Percentiles rank a stretch among this genome's conserved stretches.
Conservation (phyloP, 2,329 filamentous ascomycete genomes). For the Penicillium sclerotigenum region DNA sequence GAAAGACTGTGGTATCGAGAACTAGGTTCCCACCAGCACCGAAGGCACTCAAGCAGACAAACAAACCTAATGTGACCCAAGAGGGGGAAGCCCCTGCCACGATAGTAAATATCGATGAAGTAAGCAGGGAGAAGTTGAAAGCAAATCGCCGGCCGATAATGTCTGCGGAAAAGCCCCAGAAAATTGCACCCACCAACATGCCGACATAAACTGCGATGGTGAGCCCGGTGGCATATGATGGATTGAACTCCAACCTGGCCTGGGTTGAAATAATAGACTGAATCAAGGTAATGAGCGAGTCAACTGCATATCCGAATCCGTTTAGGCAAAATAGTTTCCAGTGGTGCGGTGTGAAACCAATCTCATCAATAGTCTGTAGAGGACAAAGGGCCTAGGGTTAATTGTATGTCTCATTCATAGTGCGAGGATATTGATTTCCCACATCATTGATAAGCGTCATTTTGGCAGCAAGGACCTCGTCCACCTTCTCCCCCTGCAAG, state of each 20-base stretch:
- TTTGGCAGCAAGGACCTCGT: slow-evolving; percentile 40
- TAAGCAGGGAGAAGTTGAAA: slow-evolving; percentile 65
- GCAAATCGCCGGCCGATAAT: slow-evolving; percentile 66
- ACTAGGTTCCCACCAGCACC: slow-evolving; percentile 64
- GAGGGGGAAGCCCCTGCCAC: slow-evolving; percentile 65
- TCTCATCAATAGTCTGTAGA: slow-evolving; percentile 49
- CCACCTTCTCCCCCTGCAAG: slow-evolving; percentile 26
- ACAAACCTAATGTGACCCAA: slow-evolving; percentile 63
- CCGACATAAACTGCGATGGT: slow-evolving; percentile 44
- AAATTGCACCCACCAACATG: slow-evolving; percentile 50
- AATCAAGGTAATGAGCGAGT: slow-evolving; percentile 39
- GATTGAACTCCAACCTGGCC: slow-evolving; percentile 28
- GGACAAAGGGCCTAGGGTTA: not conserved
- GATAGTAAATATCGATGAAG: slow-evolving; percentile 61
- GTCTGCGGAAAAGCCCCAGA: slow-evolving; percentile 67
- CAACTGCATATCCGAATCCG: slow-evolving; percentile 54
- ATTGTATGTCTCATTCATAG: not conserved
- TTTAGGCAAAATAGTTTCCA: slow-evolving; percentile 61
- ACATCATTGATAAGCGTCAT: slow-evolving; percentile 40
- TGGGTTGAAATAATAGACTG: slow-evolving; percentile 31
- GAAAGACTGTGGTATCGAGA: slow-evolving; percentile 59
- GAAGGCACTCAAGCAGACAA: slow-evolving; percentile 62
- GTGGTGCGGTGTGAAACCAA: slow-evolving; percentile 60
- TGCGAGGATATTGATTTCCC: not conserved
- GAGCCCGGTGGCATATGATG: slow-evolving; percentile 33